A percentile compares a stretch with the other conserved stretches of the same genome.
Evolutionary conservation across 225 moss, liverwort and hornwort genomes (phyloP).

Genomic region (Pseudisothecium myosuroides): DNA sequence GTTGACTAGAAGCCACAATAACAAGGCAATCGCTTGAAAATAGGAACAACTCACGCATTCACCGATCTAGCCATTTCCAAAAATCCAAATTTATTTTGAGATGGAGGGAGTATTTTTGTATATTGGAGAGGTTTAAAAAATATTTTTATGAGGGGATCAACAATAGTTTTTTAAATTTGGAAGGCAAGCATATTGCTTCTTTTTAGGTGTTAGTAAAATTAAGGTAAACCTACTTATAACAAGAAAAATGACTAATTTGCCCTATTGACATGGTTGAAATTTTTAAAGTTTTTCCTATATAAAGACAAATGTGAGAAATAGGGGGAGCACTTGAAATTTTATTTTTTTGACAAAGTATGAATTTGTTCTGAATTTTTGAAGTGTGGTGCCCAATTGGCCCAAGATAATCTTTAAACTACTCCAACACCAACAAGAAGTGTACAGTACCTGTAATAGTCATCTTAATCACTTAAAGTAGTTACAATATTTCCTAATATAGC

Average conservation of each 20-base stretch:
- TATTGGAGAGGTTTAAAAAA: too few relatives aligned
- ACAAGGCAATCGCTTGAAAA: too few relatives aligned
- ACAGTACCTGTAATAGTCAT: accelerated
- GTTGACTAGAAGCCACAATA: too few relatives aligned
- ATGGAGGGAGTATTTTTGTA: too few relatives aligned
- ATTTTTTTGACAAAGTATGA: not conserved
- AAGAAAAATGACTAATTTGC: too few relatives aligned
- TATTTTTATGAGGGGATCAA: too few relatives aligned
- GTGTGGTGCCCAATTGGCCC: accelerated
- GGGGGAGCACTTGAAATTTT: not conserved
- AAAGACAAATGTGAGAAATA: not conserved
- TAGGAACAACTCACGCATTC: too few relatives aligned
- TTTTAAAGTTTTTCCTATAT: too few relatives aligned
- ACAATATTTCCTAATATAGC: not conserved
- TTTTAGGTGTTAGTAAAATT: not conserved
- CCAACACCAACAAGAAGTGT: not conserved
- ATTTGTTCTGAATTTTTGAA: not conserved
- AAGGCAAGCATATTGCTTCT: accelerated
- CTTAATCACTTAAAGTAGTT: not conserved
- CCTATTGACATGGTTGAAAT: accelerated
- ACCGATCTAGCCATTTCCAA: too few relatives aligned
- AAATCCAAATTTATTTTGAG: too few relatives aligned
- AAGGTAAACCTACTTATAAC: too few relatives aligned
- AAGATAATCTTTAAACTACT: not conserved
- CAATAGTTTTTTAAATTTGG: too few relatives aligned